Evolutionary conservation across 2,329 filamentous ascomycete genomes (phyloP).

Genomic region (Colletotrichum abscissum): DNA sequence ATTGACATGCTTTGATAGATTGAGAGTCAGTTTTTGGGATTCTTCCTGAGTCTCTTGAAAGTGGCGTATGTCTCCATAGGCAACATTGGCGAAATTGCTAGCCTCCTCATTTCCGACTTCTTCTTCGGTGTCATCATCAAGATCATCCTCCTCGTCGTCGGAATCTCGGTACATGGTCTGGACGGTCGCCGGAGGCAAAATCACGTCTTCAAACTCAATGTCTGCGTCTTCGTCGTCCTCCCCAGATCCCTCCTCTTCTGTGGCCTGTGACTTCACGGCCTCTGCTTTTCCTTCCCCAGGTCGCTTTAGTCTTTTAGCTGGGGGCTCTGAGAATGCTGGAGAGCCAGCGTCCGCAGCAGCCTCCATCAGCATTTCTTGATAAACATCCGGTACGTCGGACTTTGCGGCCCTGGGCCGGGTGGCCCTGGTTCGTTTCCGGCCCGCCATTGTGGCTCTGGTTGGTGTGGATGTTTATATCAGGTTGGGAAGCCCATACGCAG

Average conservation of each 20-base stretch:
- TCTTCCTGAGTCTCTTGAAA: constrained; percentile 39
- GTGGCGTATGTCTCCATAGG: constrained; percentile 49
- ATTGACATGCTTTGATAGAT: constrained; percentile 60
- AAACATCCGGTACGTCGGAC: constrained; percentile 50
- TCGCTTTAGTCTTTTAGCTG: constrained; percentile 54
- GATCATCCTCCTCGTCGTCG: constrained; percentile 51
- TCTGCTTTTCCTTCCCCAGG: constrained; percentile 38
- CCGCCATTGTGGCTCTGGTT: constrained; percentile 36
- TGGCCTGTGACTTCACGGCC: background rate
- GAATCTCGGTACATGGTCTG: constrained; percentile 64
- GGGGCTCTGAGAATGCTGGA: constrained; percentile 48
- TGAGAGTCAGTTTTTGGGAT: constrained; percentile 59
- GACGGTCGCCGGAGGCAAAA: constrained; percentile 57
- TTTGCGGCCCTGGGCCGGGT: constrained; percentile 39
- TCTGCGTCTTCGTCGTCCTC: constrained; percentile 53
- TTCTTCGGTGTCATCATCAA: constrained; percentile 45
- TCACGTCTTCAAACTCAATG: constrained; percentile 63
- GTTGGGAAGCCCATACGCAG: background rate
- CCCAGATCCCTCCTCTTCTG: constrained; percentile 38
- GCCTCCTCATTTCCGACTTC: constrained; percentile 55
- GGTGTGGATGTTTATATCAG: background rate
- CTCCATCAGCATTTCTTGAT: constrained; percentile 61
- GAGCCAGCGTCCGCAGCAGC: constrained; percentile 48
- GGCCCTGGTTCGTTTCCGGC: constrained; percentile 40
- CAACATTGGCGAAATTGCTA: constrained; percentile 60